Evolutionary conservation across 1,284 basidiomycete species (phyloP), one percentile per base, ranked within the genome.

Genomic region (Marasmius tenuissimus): DNA sequence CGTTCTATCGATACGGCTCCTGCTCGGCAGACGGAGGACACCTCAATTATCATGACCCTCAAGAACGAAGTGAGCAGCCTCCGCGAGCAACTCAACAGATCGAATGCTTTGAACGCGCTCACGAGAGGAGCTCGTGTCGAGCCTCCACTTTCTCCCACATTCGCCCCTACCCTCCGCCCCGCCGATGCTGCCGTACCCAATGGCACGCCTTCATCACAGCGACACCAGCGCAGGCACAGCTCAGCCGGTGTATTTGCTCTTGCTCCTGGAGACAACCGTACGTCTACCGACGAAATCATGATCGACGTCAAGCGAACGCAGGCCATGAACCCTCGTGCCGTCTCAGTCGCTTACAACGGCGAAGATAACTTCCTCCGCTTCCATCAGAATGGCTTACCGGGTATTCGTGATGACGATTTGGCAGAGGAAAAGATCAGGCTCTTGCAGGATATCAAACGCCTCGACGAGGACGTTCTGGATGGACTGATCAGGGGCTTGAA

Each of bases 391-490:
- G 92, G 92, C 34, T 76, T 93, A 54, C 78, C 90, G 56, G 83
- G 92, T 73, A 82, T 92, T 70, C 81, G 82, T 56, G 82, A 84
- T 70, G 95, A 98, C 69, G 94, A 96, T 72, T 88, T 93, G 14
- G 91, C 93, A 0, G 96, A 98, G 73, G 96, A 98, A 80, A 97
- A 98, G 78, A 94, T 98, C 67, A 84, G 91, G 59, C 81, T 98
- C 52, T 89, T 99, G 81, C 93, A 97, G 71, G 94, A 98, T 71
- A 85, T 91, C 68, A 94, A 93, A 72, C 90, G 86, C 58, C 78
- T 99, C 59, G 97, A 99, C 70, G 94, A 97, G 72, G 97, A 99
- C 72, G 91, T 98, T 47, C 82, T 99, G 27, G 87, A 94, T 65
- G 95, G 96, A 20, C 84, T 99, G 47, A 89, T 99, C 70, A 87